These are phyloP conservation scores for Laetiporus sulphureus DNA, from an alignment of 1,284 basidiomycete species.

Conservation along the genomic window DNA sequence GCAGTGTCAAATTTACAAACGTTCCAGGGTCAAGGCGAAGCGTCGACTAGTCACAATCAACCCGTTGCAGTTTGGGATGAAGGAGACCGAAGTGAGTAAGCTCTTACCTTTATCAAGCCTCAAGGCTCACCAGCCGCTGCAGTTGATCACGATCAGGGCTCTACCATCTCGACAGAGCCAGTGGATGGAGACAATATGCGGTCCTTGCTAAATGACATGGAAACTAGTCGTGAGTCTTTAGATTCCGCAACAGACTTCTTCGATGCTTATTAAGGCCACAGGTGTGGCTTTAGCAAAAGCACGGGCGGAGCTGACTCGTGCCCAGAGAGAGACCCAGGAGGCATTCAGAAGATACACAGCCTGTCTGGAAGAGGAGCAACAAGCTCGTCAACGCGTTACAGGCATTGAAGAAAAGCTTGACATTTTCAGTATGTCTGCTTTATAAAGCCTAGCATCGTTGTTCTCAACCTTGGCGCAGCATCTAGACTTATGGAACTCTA, in stretches of 20 bases:
- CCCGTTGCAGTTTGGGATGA: conserved; percentile 16
- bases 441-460: not conserved
- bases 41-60: too few relatives aligned
- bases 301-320: conserved; percentile 37
- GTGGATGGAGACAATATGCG: conserved; percentile 12
- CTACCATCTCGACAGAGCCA: too few relatives aligned
- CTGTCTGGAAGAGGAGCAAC: conserved; percentile 59
- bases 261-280: too few relatives aligned
- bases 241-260: too few relatives aligned
- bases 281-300: conserved; percentile 35
- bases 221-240: conserved; percentile 17
- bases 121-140: too few relatives aligned
- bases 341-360: conserved; percentile 62
- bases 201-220: conserved; percentile 19
- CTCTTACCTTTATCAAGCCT: too few relatives aligned
- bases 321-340: conserved; percentile 66
- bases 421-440: conserved; percentile 46
- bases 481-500: conserved; percentile 19
- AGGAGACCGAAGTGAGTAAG: too few relatives aligned
- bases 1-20: conserved; percentile 16
- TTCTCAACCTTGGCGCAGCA: conserved; percentile 14
- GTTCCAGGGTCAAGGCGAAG: not conserved
- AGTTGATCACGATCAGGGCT: too few relatives aligned
- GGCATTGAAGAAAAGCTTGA: conserved; percentile 65
- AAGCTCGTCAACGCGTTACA: conserved; percentile 54